Percentiles rank a stretch among this genome's conserved stretches.
Conservation (phyloP, 2,329 filamentous ascomycete species). For the Phaeosphaeriaceae sp. region DNA sequence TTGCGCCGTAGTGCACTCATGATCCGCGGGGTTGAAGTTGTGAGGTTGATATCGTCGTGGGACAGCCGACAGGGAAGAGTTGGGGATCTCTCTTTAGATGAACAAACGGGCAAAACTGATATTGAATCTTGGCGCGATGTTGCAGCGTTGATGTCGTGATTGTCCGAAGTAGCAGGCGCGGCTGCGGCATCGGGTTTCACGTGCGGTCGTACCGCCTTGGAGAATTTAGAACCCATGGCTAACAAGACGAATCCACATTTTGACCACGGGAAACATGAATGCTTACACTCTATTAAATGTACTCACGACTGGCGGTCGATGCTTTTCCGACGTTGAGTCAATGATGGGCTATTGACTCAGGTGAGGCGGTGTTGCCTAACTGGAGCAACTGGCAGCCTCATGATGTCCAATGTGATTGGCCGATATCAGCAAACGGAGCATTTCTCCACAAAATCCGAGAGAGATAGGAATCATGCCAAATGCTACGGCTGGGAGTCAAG, state of each 20-base stretch:
- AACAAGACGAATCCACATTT: conserved; percentile 1
- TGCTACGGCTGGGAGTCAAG: not conserved
- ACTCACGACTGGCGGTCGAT: not conserved
- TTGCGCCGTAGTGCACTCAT: conserved; percentile 14
- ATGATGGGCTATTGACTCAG: conserved; percentile 28
- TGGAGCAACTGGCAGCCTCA: conserved; percentile 32
- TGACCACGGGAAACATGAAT: not conserved
- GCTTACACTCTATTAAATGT: not conserved
- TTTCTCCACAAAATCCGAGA: conserved; percentile 6
- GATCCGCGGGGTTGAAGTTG: conserved; percentile 2
- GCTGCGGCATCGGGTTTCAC: conserved; percentile 24
- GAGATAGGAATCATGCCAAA: not conserved
- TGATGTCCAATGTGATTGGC: conserved; percentile 25
- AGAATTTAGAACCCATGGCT: conserved; percentile 38
- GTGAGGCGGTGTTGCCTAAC: conserved; percentile 31
- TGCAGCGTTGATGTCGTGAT: conserved; percentile 16
- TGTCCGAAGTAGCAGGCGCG: conserved; percentile 11
- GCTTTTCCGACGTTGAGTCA: conserved; percentile 22
- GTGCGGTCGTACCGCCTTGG: conserved; percentile 26
- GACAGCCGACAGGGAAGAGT: not conserved
- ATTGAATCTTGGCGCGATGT: conserved; percentile 19
- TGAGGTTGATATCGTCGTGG: conserved; percentile 17
- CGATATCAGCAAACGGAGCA: not conserved
- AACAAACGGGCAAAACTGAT: not conserved
- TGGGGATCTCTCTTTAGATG: not conserved